Percentiles rank a stretch among this genome's conserved stretches.
These are phyloP conservation scores for Aspergillus bertholletiae DNA, from an alignment of 495 filamentous ascomycete genomes.

Conservation along the genomic window DNA sequence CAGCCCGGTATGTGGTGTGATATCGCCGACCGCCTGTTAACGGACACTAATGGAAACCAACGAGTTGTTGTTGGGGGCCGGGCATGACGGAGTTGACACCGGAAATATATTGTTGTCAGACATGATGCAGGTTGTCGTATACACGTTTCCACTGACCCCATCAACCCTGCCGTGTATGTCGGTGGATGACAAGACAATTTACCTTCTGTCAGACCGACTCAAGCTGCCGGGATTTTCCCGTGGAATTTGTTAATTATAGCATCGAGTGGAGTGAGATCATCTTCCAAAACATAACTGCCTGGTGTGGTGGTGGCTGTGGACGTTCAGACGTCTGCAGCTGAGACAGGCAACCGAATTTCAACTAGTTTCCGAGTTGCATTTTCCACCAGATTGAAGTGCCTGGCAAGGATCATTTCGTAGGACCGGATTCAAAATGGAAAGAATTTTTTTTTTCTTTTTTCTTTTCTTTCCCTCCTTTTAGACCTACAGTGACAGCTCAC, in stretches of 20 bases:
- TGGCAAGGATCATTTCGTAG: neutral
- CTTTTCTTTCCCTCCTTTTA: neutral
- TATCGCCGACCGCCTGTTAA: neutral
- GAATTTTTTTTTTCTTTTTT: too few species aligned
- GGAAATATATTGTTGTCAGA: neutral
- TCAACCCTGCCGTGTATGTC: too few species aligned
- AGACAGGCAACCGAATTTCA: neutral
- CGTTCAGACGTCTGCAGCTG: neutral
- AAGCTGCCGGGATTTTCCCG: neutral
- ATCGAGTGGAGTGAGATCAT: neutral
- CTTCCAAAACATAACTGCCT: neutral
- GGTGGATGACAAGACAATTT: neutral
- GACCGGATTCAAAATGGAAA: neutral
- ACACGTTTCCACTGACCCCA: neutral
- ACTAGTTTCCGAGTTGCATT: too few species aligned
- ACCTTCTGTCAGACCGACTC: neutral
- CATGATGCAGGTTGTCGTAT: neutral
- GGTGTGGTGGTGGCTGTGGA: neutral
- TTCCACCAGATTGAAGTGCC: too few species aligned
- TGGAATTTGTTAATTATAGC: neutral
- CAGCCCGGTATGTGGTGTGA: neutral
- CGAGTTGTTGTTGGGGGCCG: too few species aligned
- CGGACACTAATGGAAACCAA: neutral
- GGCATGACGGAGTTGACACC: neutral
- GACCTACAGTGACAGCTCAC: slow-evolving; percentile 4